Evolutionary conservation across 345 rosid genomes (phyloP).

Genomic region (Brassica napus): DNA sequence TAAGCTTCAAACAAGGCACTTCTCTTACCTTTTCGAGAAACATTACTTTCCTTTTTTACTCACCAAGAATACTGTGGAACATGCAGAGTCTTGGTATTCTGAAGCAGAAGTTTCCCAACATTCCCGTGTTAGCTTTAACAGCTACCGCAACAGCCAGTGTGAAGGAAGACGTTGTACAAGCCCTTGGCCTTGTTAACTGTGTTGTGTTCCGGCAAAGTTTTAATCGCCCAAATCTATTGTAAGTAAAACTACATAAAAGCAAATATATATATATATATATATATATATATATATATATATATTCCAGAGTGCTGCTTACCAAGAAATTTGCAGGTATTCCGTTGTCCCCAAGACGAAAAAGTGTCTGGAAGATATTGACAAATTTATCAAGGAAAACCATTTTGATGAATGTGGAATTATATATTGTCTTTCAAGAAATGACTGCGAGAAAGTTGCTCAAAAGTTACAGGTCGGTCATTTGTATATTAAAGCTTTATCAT

Average conservation of each 20-base stretch:
- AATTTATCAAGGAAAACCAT: slow-evolving; percentile 84
- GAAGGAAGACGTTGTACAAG: slow-evolving; percentile 98
- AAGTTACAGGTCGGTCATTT: slow-evolving; percentile 71
- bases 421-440: slow-evolving; percentile 98
- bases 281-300: background rate
- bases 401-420: slow-evolving; percentile 97
- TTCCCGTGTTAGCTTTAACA: slow-evolving; percentile 94
- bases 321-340: slow-evolving; percentile 62
- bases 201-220: slow-evolving; percentile 95
- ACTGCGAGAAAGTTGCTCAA: slow-evolving; percentile 96
- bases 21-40: slow-evolving; percentile 11
- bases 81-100: slow-evolving; percentile 91
- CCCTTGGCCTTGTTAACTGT: slow-evolving; percentile 96
- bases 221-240: slow-evolving; percentile 93
- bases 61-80: slow-evolving; percentile 21
- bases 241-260: background rate
- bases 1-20: slow-evolving; percentile 22
- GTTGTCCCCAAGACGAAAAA: slow-evolving; percentile 89
- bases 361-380: slow-evolving; percentile 88
- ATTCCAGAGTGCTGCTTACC: slow-evolving; percentile 39
- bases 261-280: slow-evolving; percentile 4
- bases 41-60: slow-evolving; percentile 28
- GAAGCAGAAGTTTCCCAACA: slow-evolving; percentile 84
- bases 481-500: slow-evolving; percentile 8
- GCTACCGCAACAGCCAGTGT: slow-evolving; percentile 99